Evolutionary conservation across 805 yeast species (phyloP), one percentile per base, ranked within the genome.

Genomic region (Grigorovia transvaalensis): DNA sequence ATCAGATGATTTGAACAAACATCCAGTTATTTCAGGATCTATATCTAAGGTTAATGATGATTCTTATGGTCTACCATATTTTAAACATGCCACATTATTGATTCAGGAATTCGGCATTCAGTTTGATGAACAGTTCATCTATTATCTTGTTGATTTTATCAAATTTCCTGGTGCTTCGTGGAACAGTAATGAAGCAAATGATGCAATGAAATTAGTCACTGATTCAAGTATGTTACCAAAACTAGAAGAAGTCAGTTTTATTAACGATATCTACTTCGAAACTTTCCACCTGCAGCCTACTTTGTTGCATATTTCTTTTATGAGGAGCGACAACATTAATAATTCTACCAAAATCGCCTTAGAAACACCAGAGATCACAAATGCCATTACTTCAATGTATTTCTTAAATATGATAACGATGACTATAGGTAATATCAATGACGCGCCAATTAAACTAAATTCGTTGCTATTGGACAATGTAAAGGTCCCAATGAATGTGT

Each of bases 381-480:
- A 82, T 56, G 74, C 93, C 0, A 47, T 53, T 17, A 23, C 54
- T 2, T 64, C 90, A 48, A 78, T 84, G 77, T 85, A 86, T 65
- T 80, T 88, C 56, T 74, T 88, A 57, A 88, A 93, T 65, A 82
- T 91, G 42, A 72, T 93, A 54, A 89, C 97, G 0, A 90, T 91
- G 97, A 96, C 99, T 0, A 80, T 93, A 56, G 99, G 98, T 27
- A 93, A 91, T 65, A 87, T 95, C 54, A 91, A 91, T 64, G 97
- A 93, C 67, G 99, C 99, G 0, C 98, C 98, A 1, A 86, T 93
- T 45, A 79, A 85, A 61, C 71, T 93, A 64, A 88, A 91, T 61
- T 89, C 98, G 0, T 74, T 95, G 58, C 76, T 88, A 53, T 77
- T 91, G 64, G 97, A 89, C 59, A 93, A 93, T 64, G 81, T 90